Percentiles rank a stretch among this genome's conserved stretches.
phyloP scores from a whole-genome alignment of 768 basidiomycete species.

The Pleurotus eryngii region DNA sequence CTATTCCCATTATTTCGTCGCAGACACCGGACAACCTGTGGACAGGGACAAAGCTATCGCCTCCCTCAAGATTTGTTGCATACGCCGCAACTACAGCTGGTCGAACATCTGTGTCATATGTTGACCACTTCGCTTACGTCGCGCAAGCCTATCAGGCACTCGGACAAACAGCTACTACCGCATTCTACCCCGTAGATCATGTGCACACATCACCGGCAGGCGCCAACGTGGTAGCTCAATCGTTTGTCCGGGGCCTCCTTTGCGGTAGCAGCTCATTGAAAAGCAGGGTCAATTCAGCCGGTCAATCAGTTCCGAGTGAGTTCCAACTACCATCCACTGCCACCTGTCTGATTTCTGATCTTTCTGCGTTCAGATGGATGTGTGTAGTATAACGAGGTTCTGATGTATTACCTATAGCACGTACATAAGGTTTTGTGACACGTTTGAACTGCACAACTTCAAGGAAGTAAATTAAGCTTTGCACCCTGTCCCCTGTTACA shows the following conservation, averaged over 20 bases:
- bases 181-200: conserved; percentile 44
- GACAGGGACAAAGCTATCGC: conserved; percentile 29
- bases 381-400: background rate
- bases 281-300: conserved; percentile 31
- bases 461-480: background rate
- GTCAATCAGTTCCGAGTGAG: conserved; percentile 33
- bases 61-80: conserved; percentile 40
- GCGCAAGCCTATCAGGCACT: conserved; percentile 38
- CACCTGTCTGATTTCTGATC: background rate
- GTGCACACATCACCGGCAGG: conserved; percentile 42
- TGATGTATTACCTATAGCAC: too few relatives aligned
- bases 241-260: conserved; percentile 43
- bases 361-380: background rate
- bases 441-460: too few relatives aligned
- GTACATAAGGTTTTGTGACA: too few relatives aligned
- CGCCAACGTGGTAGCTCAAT: conserved; percentile 43
- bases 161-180: conserved; percentile 33
- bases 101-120: conserved; percentile 35
- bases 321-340: background rate
- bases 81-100: conserved; percentile 39
- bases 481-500: background rate
- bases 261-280: conserved; percentile 35
- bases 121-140: conserved; percentile 45
- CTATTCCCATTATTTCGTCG: conserved; percentile 43
- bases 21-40: conserved; percentile 47